These are phyloP conservation scores for Pseudovirgaria hyperparasitica DNA, from an alignment of 2,329 filamentous ascomycete species.

Conservation along the genomic window DNA sequence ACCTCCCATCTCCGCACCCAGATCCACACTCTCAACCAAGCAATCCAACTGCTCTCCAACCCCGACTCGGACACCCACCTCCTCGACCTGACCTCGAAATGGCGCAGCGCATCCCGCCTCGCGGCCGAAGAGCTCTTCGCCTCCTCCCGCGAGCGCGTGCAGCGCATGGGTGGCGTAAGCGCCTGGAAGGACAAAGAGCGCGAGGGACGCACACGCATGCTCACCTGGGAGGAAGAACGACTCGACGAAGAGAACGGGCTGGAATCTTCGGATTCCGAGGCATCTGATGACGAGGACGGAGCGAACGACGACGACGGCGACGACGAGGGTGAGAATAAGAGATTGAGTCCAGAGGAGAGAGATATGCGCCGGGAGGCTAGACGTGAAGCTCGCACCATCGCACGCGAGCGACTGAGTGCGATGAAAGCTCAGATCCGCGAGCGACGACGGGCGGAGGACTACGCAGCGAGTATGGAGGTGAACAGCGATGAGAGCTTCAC, in stretches of 20 bases:
- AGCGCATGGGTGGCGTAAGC: slow-evolving; percentile 49
- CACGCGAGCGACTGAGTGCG: too few species aligned
- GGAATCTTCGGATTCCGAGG: slow-evolving; percentile 30
- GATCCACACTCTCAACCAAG: slow-evolving; percentile 28
- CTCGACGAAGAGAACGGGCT: slow-evolving; percentile 26
- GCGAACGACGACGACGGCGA: slow-evolving; percentile 34
- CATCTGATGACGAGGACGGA: slow-evolving; percentile 27
- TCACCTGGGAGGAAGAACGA: slow-evolving; percentile 21
- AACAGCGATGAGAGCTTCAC: slow-evolving; percentile 50
- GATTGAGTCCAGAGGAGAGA: slow-evolving; percentile 21
- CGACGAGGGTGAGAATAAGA: slow-evolving; percentile 19
- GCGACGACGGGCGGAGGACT: too few species aligned
- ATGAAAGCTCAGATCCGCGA: too few species aligned
- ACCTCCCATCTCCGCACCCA: slow-evolving; percentile 16
- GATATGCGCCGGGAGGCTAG: slow-evolving; percentile 17
- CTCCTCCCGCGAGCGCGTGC: slow-evolving; percentile 45
- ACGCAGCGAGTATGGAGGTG: too few species aligned
- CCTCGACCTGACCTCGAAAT: slow-evolving; percentile 42
- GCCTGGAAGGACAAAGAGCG: slow-evolving; percentile 36
- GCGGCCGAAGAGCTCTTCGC: slow-evolving; percentile 58
- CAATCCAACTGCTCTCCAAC: slow-evolving; percentile 27
- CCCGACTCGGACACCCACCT: slow-evolving; percentile 41
- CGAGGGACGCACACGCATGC: too few species aligned
- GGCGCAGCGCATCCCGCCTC: slow-evolving; percentile 46
- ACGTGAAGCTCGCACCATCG: too few species aligned